Evolutionary conservation across 2,329 filamentous ascomycete species (phyloP), one percentile per base, ranked within the genome.

Genomic region (Claviceps spartinae): DNA sequence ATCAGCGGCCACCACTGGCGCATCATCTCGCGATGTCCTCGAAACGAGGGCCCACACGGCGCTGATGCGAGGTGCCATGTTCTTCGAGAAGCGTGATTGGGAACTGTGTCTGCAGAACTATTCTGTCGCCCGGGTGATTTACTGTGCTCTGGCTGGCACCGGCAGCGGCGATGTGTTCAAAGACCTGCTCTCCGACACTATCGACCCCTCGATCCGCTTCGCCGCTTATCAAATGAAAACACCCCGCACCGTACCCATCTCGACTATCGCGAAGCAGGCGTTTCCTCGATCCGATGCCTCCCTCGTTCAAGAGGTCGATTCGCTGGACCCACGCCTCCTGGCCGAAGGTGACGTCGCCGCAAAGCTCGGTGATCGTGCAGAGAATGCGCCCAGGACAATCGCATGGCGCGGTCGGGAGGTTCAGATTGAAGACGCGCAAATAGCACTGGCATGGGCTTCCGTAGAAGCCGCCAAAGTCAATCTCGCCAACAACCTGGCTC

Each of bases 181-280:
- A 63, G 91, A 97, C 55, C 76, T 96, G 24, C 72, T 98, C 53
- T 81, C 85, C 47, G 83, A 86, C 60, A 94, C 86, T 4, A 83
- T 95, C 55, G 93, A 98, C 64, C 90, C 90, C 2, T 95, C 89
- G 56, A 87, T 98, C 61, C 84, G 91, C 56, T 97, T 94, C 66
- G 90, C 90, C 38, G 89, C 93, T 18, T 97, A 97, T 66, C 89
- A 95, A 67, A 77, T 89, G 64, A 86, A 91, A 65, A 79, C 95
- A 36, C 86, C 91, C 0, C 82, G 93, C 44, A 95, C 89, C 2
- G 79, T 89, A 51, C 83, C 90, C 2, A 83, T 95, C 48, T 77
- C 85, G 0, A 79, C 82, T 7, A 86, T 97, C 57, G 86, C 88
- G 2, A 82, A 83, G 59, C 83, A 85, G 58, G 83, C 83, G 55